These are phyloP conservation scores for Pythium rishiriense DNA, from an alignment of 352 stramenopile species.

Conservation along the genomic window DNA sequence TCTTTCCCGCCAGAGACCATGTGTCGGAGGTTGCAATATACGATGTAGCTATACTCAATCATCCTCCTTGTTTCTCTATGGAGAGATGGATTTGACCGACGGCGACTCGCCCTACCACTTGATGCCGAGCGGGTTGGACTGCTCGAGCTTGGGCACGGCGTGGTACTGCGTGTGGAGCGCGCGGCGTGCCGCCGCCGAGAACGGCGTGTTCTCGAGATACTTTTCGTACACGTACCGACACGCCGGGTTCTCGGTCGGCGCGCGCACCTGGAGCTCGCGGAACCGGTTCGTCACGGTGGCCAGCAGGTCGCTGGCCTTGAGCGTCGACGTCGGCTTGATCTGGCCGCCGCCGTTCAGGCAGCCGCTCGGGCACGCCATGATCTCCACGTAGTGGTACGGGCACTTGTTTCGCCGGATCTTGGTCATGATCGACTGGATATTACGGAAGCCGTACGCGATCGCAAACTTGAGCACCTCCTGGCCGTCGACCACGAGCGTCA, in stretches of 20 bases:
- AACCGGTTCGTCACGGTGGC: conserved; percentile 67
- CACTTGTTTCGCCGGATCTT: conserved; percentile 90
- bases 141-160: conserved; percentile 83
- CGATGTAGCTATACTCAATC: conserved; percentile 7
- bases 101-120: conserved; percentile 57
- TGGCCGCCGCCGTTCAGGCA: conserved; percentile 97
- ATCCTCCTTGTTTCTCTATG: not conserved
- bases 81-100: not conserved
- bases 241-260: conserved; percentile 64
- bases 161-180: conserved; percentile 83
- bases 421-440: conserved; percentile 95
- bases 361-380: conserved; percentile 98
- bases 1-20: conserved; percentile 5
- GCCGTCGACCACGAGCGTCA: conserved; percentile 68
- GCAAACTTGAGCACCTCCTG: conserved; percentile 92
- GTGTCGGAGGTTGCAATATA: conserved; percentile 21
- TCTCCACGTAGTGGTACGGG: conserved; percentile 96
- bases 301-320: conserved; percentile 57
- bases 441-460: conserved; percentile 96
- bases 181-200: conserved; percentile 61
- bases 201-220: conserved; percentile 72
- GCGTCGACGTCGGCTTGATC: conserved; percentile 72
- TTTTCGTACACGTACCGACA: conserved; percentile 84
- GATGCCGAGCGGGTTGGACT: conserved; percentile 84
- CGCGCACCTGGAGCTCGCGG: conserved; percentile 58